These are phyloP conservation scores for Exserohilum turcica DNA, from an alignment of 2,329 filamentous ascomycete genomes.

Conservation along the genomic window DNA sequence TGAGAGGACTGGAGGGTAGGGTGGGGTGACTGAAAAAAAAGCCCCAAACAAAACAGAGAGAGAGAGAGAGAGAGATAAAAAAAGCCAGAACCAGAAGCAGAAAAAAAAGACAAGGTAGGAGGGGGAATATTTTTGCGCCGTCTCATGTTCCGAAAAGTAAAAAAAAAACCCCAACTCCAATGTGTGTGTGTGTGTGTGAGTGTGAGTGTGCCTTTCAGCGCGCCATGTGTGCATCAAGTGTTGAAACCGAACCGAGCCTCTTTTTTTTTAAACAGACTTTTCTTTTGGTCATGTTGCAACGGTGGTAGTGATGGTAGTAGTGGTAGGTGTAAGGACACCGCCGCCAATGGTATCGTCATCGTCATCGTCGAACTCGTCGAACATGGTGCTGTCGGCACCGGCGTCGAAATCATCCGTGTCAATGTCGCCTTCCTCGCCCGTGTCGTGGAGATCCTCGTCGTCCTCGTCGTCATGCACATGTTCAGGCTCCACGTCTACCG, in stretches of 20 bases:
- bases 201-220: no score
- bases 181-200: no score
- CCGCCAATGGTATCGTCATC: slow-evolving; percentile 14
- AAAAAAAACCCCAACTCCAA: no score
- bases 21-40: no score
- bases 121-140: no score
- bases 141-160: no score
- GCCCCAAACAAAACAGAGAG: no score
- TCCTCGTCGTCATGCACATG: slow-evolving; percentile 14
- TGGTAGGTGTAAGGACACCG: slow-evolving; percentile 28
- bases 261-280: background rate
- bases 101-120: no score
- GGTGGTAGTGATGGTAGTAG: slow-evolving; percentile 9
- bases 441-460: slow-evolving; percentile 19
- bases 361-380: slow-evolving; percentile 31
- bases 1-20: no score
- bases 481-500: slow-evolving; percentile 8
- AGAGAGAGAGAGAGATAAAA: no score
- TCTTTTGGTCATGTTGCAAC: background rate
- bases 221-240: no score
- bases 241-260: background rate
- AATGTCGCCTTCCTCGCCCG: slow-evolving; percentile 34
- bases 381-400: slow-evolving; percentile 29
- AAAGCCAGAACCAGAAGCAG: no score
- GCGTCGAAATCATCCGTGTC: slow-evolving; percentile 36